Base-by-base conservation (phyloP, 2,329 filamentous ascomycete species). In the Cordyceps tenuipes region DNA sequence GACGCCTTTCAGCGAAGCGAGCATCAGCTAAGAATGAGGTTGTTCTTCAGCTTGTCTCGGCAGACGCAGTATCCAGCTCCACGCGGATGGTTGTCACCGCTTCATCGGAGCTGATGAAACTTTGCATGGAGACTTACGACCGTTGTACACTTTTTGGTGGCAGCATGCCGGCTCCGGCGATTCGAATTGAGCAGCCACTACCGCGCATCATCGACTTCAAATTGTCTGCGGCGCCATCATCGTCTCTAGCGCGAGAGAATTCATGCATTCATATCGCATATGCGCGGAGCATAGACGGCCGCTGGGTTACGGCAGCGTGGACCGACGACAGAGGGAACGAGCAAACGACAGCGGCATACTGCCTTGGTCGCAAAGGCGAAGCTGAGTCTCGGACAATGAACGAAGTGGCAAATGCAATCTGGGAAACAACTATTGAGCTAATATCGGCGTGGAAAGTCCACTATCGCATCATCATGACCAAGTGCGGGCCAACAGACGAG, bases 221-320 rank as follows among this genome's bases (percentile, higher is more conserved):
- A 69, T 74, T 92, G 2, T 80, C 78, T 1, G 73, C 82, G 0
- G 84, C 82, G 15, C 87, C 89, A 2, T 90, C 89, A 0, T 82
- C 84, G 19, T 89, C 90, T 19, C 75, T 93, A 6, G 77, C 94
- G 57, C 83, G 88, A 59, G 90, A 94, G 69, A 90, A 91, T 64
- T 89, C 85, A 0, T 88, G 88, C 67, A 83, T 96, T 34, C 90
- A 96, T 69, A 76, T 95, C 49, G 89, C 87, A 1, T 95, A 95
- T 67, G 83, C 88, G 2, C 81, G 86, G 59, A 92, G 89, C 67
- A 77, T 86, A 12, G 89, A 93, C 69, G 84, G 87, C 21, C 78
- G 86, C 9, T 96, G 91, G 91, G 75, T 94, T 43, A 87, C 86
- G 13, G 88, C 85, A 6, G 87, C 88, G 0, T 95, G 90, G 90